Base-by-base conservation (phyloP, 345 rosid species). In the Corchorus capsularis region DNA sequence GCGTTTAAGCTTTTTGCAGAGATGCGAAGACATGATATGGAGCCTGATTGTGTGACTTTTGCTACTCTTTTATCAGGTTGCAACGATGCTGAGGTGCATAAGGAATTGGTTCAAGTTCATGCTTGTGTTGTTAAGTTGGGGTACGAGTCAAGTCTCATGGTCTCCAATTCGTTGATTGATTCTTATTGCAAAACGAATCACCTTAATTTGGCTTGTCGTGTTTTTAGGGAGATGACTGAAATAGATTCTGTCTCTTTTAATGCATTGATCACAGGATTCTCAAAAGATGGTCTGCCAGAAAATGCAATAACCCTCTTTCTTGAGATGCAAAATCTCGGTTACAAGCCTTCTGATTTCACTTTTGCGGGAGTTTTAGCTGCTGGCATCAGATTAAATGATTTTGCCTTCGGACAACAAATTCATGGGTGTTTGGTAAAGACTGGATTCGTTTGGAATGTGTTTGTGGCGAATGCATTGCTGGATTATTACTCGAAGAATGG, bases 391-490 rank as follows among this genome's bases (percentile, higher is more conserved):
- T 73, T 93, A 53, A 89, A 77, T 66, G 89, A 84, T 12, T 56
- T 76, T 57, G 72, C 63, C 15, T 84, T 91, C 6, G 98, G 99
- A 41, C 82, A 88, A 77, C 92, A 87, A 74, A 80, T 93, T 76
- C 99, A 95, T 80, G 71, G 85, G 52, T 77, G 84, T n/a, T 85
- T 87, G 1, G 82, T 88, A 79, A 82, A 87, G 85, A 85, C 77
- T 41, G 86, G 85, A 52, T 89, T 87, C 67, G 75, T 86, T 11
- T 78, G 76, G 80, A 88, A 95, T 81, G 90, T 89, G 50, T 88
- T 91, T 73, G 94, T 92, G 70, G 99, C 86, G 75, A 95, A 95
- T 85, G 92, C 97, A 3, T 84, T 95, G 83, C 90, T 95, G 59
- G 92, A 95, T 86, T 90, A 90, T 75, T 95, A 95, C 83, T 89